Conservation (phyloP, 2,329 filamentous ascomycete genomes). For the Trichoderma afroharzianum region DNA sequence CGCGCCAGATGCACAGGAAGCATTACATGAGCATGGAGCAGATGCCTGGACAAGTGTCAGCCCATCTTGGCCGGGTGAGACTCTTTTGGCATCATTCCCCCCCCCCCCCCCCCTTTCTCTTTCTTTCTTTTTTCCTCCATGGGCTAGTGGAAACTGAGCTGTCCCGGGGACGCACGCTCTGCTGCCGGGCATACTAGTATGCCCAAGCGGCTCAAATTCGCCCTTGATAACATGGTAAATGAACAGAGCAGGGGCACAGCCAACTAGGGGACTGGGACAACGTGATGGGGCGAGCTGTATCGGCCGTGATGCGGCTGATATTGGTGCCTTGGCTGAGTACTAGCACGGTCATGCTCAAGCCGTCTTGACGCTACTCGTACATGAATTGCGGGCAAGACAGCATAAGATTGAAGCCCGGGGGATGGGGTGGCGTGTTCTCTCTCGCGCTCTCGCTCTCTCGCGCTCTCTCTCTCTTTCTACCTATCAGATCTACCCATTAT, state of each 20-base stretch:
- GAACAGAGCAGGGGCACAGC: background rate
- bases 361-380: background rate
- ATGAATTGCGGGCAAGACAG: background rate
- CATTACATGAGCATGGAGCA: background rate
- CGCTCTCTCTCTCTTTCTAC: background rate
- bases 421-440: background rate
- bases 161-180: background rate
- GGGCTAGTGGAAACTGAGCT: background rate
- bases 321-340: background rate
- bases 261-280: background rate
- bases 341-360: background rate
- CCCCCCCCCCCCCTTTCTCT: background rate
- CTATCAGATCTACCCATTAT: background rate
- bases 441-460: background rate
- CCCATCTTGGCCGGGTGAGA: background rate
- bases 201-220: background rate
- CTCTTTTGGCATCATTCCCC: background rate
- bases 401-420: background rate
- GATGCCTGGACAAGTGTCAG: background rate
- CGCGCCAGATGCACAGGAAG: background rate
- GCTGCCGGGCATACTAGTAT: background rate
- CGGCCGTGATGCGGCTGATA: background rate
- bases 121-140: background rate
- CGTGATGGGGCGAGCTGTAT: background rate
- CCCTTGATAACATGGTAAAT: background rate